Evolutionary conservation across 179 eudicot species (phyloP).

Genomic region (Silene vulgaris): DNA sequence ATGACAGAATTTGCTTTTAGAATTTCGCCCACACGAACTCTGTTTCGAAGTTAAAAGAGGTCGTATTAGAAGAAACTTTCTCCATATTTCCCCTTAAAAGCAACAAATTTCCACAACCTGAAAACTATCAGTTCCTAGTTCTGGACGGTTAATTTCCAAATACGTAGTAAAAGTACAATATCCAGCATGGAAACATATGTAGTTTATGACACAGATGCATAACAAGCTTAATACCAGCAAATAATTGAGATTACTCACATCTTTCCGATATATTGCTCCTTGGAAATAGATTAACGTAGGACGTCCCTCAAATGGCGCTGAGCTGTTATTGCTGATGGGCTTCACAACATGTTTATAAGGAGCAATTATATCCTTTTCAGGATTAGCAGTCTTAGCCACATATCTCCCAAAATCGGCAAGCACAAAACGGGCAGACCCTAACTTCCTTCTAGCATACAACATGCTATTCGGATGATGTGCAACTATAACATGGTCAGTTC

Average conservation of each 20-base stretch:
- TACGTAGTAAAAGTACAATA: background rate
- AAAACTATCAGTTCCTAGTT: background rate
- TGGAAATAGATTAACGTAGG: conserved; percentile 72
- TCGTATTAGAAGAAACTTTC: no score
- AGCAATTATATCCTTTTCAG: conserved; percentile 85
- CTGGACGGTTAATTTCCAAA: background rate
- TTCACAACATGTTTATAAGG: conserved; percentile 89
- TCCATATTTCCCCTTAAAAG: background rate
- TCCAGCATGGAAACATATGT: background rate
- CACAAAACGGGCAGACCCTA: conserved; percentile 70
- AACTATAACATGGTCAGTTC: conserved; percentile 75
- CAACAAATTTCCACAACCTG: background rate
- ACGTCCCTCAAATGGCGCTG: conserved; percentile 58
- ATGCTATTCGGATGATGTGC: conserved; percentile 98
- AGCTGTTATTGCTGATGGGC: conserved; percentile 36
- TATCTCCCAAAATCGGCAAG: conserved; percentile 99
- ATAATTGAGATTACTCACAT: conserved; percentile 50
- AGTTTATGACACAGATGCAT: conserved; percentile 16
- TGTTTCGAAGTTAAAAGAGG: background rate
- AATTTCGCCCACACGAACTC: background rate
- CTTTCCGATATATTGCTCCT: conserved; percentile 95
- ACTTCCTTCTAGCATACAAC: conserved; percentile 60
- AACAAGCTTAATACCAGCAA: background rate
- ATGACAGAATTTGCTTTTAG: background rate
- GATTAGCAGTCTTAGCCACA: conserved; percentile 52